These are phyloP conservation scores for Rosa hybrid DNA, from an alignment of 331 rosid species.

Conservation along the genomic window DNA sequence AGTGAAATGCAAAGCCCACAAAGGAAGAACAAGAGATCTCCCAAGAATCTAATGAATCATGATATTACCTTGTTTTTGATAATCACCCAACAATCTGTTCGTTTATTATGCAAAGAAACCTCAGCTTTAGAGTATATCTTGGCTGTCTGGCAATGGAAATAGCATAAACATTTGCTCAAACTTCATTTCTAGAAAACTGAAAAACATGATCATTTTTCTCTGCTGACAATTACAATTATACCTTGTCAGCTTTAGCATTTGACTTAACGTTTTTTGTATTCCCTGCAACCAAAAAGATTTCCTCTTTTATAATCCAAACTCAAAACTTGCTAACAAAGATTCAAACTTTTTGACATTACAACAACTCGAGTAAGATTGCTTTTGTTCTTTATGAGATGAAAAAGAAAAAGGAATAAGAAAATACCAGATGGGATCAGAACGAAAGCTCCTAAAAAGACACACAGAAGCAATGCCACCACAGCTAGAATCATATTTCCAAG, in stretches of 20 bases:
- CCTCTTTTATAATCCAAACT: neutral
- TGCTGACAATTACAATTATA: neutral
- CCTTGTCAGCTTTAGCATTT: constrained; percentile 48
- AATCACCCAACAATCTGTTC: constrained; percentile 94
- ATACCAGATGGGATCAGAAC: constrained; percentile 55
- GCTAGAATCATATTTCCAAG: constrained; percentile 44
- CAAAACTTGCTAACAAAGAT: neutral
- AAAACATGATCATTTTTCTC: neutral
- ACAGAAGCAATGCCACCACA: constrained; percentile 53
- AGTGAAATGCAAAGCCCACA: neutral
- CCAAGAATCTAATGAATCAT: neutral
- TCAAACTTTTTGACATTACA: neutral
- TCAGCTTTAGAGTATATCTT: constrained; percentile 60
- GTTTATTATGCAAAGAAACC: constrained; percentile 67
- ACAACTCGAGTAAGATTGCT: neutral
- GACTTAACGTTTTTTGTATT: constrained; percentile 31
- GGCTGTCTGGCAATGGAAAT: constrained; percentile 25
- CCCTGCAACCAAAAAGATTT: constrained; percentile 38
- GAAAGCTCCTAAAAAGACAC: constrained; percentile 53
- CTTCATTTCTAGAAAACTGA: neutral
- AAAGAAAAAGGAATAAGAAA: neutral
- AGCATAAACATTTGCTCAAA: neutral
- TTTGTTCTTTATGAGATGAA: neutral
- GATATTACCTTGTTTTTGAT: constrained; percentile 69
- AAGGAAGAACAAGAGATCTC: neutral